These are phyloP conservation scores for Benincasa hispida DNA, from an alignment of 306 rosid species.

Conservation along the genomic window DNA sequence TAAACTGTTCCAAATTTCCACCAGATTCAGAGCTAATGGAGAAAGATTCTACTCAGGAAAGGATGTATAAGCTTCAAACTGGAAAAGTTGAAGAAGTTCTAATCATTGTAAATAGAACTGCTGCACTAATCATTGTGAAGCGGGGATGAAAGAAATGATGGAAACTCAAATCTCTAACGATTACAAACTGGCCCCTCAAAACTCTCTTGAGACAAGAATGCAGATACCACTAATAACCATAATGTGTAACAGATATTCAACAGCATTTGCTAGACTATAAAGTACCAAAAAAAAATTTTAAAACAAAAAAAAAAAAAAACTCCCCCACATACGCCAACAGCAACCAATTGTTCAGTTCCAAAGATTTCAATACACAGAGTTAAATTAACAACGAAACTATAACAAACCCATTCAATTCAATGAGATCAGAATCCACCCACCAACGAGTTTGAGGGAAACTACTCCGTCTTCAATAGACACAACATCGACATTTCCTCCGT, in stretches of 20 bases:
- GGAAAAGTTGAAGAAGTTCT: no score
- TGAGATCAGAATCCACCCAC: slow-evolving; percentile 12
- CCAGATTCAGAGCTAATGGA: neutral
- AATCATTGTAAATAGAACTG: neutral
- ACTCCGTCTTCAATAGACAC: slow-evolving; percentile 75
- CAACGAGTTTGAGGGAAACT: slow-evolving; percentile 70
- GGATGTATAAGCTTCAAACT: no score
- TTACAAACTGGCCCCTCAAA: neutral
- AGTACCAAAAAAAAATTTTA: no score
- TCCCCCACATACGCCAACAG: neutral
- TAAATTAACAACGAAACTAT: neutral
- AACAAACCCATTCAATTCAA: neutral
- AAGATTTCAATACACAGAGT: neutral
- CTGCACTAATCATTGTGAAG: no score
- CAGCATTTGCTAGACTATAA: no score
- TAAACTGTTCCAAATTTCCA: neutral
- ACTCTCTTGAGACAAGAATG: neutral
- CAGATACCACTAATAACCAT: neutral
- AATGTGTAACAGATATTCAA: neutral
- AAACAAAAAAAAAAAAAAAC: no score
- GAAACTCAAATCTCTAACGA: neutral
- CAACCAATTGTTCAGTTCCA: neutral
- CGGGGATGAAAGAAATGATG: neutral
- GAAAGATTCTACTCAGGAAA: neutral
- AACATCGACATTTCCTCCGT: slow-evolving; percentile 93